phyloP scores from a whole-genome alignment of 306 rosid genomes.

The Astragalus glycyphyllos region DNA sequence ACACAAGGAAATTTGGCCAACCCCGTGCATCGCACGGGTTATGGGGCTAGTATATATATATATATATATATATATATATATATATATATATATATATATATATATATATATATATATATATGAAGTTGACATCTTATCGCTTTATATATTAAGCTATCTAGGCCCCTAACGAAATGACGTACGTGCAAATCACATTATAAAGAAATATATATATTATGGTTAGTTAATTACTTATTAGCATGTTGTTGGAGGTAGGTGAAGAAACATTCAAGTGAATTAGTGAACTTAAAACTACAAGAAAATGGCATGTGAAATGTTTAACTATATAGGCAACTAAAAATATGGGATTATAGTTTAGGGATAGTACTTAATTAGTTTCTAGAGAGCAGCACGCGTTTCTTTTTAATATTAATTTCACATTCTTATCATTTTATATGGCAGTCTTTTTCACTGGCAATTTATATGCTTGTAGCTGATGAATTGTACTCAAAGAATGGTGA shows the following conservation, averaged over 20 bases:
- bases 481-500: no score
- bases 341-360: constrained; percentile 24
- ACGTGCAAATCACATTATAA: constrained; percentile 9
- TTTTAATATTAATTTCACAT: not conserved
- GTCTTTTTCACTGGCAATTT: not conserved
- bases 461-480: no score
- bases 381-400: not conserved
- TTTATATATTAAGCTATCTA: not conserved
- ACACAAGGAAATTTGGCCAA: no score
- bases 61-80: no score
- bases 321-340: constrained; percentile 20
- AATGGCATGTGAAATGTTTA: constrained; percentile 31
- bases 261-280: constrained; percentile 31
- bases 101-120: no score
- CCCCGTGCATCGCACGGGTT: no score
- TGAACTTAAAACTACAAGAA: constrained; percentile 36
- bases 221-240: constrained; percentile 33
- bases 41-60: no score
- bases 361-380: constrained; percentile 3
- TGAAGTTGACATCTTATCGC: not conserved
- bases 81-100: no score
- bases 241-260: constrained; percentile 32
- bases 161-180: not conserved
- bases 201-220: not conserved
- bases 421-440: constrained; percentile 21